Evolutionary conservation across 2,329 filamentous ascomycete genomes (phyloP), one percentile per base, ranked within the genome.

Genomic region (Fusarium chlamydosporum): DNA sequence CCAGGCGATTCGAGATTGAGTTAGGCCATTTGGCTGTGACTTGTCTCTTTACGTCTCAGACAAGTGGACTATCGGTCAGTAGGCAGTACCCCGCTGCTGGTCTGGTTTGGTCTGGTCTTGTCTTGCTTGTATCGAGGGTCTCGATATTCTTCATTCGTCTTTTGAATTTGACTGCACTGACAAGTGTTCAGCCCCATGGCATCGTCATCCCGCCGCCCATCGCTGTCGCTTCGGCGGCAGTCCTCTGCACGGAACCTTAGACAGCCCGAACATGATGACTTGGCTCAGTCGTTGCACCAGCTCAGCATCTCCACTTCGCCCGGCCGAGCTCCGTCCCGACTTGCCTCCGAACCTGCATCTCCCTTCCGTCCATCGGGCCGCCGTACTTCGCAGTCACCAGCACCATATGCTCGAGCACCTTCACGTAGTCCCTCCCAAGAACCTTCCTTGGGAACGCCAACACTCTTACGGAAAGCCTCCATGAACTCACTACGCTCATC

Each of bases 401-500:
- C 48, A 26, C 67, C 68, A 26, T 68, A 72, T 62, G 58, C 66
- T 29, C 70, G 74, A 68, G 76, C 72, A 65, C 80, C 69, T 65
- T 82, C 77, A 71, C 82, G 75, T 75, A 85, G 75, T 80, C 84
- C 72, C 54, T 84, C 75, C 65, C 76, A 73, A 60, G 77, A 81
- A 12, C 83, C 84, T 7, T 79, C 82, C 55, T 81, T 84, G 6
- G 79, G 77, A 20, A 86, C 85, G 4, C 86, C 86, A 2, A 80
- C 81, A 1, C 78, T 89, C 7, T 76, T 86, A 38, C 82, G 85
- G 29, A 89, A 88, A 71, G 82, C 86, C 2, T 89, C 87, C 4
- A 83, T 83, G 68, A 88, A 84, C 75, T 89, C 87, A 33, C 76
- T 89, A 38, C 84, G 82, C 68, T 87, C 85, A 2, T 79, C 79